Base-by-base conservation (phyloP, 306 rosid genomes). In the Quercus alba region DNA sequence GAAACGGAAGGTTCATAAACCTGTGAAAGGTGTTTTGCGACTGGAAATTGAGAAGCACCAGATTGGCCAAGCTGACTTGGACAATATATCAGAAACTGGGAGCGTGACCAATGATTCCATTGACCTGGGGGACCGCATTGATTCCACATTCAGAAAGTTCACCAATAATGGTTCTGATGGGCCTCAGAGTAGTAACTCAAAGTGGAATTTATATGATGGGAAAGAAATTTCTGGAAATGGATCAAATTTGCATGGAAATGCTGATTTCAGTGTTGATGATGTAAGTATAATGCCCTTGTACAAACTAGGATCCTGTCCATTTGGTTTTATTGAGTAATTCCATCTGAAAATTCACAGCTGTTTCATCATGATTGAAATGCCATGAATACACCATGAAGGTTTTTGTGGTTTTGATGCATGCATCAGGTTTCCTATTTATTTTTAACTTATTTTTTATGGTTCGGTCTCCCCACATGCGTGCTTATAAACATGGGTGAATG, bases 11-110 rank as follows among this genome's bases (percentile, higher is more conserved):
- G 89, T 91, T 82, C 94, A 93, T 81, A 95, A 95, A 82, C 99
- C 99, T 77, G 94, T 95, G 55, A 95, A 93, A 86, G 98, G 99
- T 49, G 92, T 90, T 79, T 84, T 95, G 90, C 86, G 90, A 79
- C 89, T 95, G 84, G 98, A 95, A 87, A 93, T 95, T 33, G 98
- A 95, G 78, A 95, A 93, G 91, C 98, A 93, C 87, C 97, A 91
- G 89, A 89, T 89, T 79, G 86, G 86, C 71, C 92, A 82, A 82
- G 84, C 84, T 73, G 99, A 95, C 85, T 18, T 88, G 86, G 99
- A 95, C 81, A 93, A 84, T 82, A 73, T 90, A 85, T 95, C 99
- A 75, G 99, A 95, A 86, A 83, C 87, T 75, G 99, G 98, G 69
- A 93, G 98, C 77, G 79, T 83, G 66, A 91, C 94, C 78, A 91